A percentile compares a stretch with the other conserved stretches of the same genome.
phyloP scores from a whole-genome alignment of 2,329 filamentous ascomycete genomes.

The Fusarium robinianum region DNA sequence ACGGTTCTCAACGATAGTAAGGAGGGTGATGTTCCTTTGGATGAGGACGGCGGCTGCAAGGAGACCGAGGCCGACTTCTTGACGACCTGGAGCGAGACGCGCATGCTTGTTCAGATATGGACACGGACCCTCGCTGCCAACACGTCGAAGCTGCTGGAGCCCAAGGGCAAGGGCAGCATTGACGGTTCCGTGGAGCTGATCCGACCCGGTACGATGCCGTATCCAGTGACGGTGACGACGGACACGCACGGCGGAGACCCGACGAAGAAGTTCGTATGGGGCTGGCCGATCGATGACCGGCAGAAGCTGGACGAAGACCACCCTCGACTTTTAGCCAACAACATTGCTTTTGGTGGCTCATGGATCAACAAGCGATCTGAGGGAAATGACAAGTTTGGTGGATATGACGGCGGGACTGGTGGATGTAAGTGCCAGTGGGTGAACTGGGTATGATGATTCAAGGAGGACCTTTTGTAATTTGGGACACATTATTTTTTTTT shows the following conservation, averaged over 20 bases:
- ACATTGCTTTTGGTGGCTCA: conserved; percentile 55
- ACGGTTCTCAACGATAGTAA: conserved; percentile 51
- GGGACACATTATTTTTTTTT: conserved; percentile 12
- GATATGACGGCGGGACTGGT: conserved; percentile 65
- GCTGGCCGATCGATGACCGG: conserved; percentile 54
- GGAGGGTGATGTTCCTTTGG: conserved; percentile 50
- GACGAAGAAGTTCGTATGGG: conserved; percentile 57
- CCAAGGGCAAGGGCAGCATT: conserved; percentile 37
- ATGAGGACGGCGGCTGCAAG: conserved; percentile 59
- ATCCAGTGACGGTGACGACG: conserved; percentile 63
- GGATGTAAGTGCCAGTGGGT: conserved; percentile 66
- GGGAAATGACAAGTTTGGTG: conserved; percentile 55
- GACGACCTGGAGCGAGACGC: conserved; percentile 63
- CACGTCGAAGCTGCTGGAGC: conserved; percentile 46
- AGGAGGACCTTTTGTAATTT: background rate
- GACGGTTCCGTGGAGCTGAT: conserved; percentile 40
- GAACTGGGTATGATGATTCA: conserved; percentile 49
- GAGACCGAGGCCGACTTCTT: conserved; percentile 59
- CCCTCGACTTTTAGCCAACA: conserved; percentile 52
- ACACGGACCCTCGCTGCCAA: conserved; percentile 54
- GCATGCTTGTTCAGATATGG: conserved; percentile 69
- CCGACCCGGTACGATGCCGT: conserved; percentile 64
- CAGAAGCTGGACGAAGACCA: conserved; percentile 51
- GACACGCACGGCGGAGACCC: conserved; percentile 66
- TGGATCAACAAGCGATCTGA: conserved; percentile 56